Percentiles rank a stretch among this genome's conserved stretches.
Conservation (phyloP, 805 yeast species). For the Lipomyces mesembrius region DNA sequence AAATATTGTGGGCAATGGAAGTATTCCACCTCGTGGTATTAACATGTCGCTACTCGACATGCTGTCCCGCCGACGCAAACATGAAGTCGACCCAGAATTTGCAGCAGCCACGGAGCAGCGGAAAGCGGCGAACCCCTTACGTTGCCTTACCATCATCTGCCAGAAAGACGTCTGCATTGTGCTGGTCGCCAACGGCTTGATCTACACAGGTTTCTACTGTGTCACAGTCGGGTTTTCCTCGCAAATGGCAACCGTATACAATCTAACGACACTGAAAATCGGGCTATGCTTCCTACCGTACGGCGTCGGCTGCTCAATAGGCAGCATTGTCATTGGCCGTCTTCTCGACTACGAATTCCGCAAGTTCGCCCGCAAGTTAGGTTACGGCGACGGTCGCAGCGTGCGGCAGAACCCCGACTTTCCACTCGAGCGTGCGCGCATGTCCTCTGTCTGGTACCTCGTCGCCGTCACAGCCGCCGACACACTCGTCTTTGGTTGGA, state of each 20-base stretch:
- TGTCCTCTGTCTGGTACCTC: constrained; percentile 18
- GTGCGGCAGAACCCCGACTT: constrained; percentile 32
- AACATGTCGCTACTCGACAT: constrained; percentile 27
- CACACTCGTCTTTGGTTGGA: constrained; percentile 61
- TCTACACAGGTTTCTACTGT: constrained; percentile 73
- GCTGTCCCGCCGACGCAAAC: neutral
- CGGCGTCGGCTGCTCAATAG: constrained; percentile 67
- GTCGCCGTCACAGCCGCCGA: constrained; percentile 46
- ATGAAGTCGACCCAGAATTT: neutral
- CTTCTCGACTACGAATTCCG: constrained; percentile 45
- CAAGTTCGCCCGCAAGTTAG: constrained; percentile 17
- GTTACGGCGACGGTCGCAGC: constrained; percentile 20
- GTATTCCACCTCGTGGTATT: constrained; percentile 60
- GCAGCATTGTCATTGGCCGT: constrained; percentile 64
- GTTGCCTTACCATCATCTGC: constrained; percentile 49
- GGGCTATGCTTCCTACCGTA: constrained; percentile 77
- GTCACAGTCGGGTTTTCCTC: constrained; percentile 68
- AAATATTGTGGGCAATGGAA: constrained; percentile 66
- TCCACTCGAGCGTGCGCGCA: constrained; percentile 33
- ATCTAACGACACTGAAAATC: constrained; percentile 58
- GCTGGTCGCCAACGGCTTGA: constrained; percentile 62
- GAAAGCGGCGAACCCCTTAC: constrained; percentile 24
- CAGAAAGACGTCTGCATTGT: constrained; percentile 54
- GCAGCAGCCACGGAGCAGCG: constrained; percentile 5
- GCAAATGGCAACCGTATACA: constrained; percentile 55